Evolutionary conservation across 345 rosid genomes (phyloP), one percentile per base, ranked within the genome.

Genomic region (Litchi chinensis): DNA sequence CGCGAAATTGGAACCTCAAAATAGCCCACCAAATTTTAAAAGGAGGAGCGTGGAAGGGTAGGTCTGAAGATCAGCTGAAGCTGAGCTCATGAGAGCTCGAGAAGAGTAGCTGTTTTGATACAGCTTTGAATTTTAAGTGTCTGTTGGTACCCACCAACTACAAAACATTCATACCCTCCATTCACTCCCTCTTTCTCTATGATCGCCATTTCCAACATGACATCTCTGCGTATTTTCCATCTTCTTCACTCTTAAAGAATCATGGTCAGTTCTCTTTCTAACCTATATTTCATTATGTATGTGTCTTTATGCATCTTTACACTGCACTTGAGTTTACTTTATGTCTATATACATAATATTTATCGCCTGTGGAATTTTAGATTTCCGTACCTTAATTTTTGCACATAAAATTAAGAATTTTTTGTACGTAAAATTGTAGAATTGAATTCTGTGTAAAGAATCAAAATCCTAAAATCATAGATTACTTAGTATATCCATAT

Each of bases 61-160:
- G 86, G 86, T 78, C 46, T 39, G 82, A 85, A 78, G 52, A 67
- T 67, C 76, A 75, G 82, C 69, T 79, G 66, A 32, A 44, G 73
- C 44, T 41, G 44, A 41, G 44, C 44, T 41, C 44, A 41, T 50
- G 6, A 80, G 44, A 41, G 44, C 44, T 41, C 44, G 6, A 11
- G 6, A 80, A 32, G 66, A 81, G 54, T 68, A 79, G 82, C 64
- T 71, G 70, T 15, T 56, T 1, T 10, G 21, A 56, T 68, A 32
- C 43, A n/a, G 39, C 10, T 7, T 41, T 50, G 41, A 24, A 69
- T 26, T 16, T 0, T 6, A 32, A 57, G 56, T 13, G 15, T 10
- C 16, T 4, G 0, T 0, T 13, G 4, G 18, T 50, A 2, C 5
- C 7, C 19, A 21, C 40, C 66, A 28, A 72, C 54, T 40, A 6